Conservation (phyloP, 1,139 yeast genomes). For the Zygoascus sp. region DNA sequence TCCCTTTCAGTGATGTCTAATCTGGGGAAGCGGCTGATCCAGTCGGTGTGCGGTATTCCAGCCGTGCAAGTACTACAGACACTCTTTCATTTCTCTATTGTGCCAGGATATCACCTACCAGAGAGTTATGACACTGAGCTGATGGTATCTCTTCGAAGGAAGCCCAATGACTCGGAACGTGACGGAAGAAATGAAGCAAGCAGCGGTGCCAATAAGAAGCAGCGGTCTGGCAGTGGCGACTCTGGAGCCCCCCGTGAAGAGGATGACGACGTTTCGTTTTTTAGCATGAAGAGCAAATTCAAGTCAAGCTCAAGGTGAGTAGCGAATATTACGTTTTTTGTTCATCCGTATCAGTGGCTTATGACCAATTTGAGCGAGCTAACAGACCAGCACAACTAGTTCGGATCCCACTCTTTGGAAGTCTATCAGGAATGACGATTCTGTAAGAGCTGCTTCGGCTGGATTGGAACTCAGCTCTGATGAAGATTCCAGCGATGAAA, state of each 20-base stretch:
- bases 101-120: background rate
- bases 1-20: too few species aligned
- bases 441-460: slow-evolving; percentile 1
- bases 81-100: too few species aligned
- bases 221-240: background rate
- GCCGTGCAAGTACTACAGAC: too few species aligned
- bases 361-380: background rate
- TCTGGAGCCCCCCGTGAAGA: background rate
- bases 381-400: background rate
- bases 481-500: slow-evolving; percentile 1
- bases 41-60: too few species aligned
- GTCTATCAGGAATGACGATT: background rate
- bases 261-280: slow-evolving; percentile 6
- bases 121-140: background rate
- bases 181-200: background rate
- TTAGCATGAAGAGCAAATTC: slow-evolving; percentile 6
- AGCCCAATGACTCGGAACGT: background rate
- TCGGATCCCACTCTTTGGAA: slow-evolving; percentile 1
- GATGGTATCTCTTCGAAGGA: slow-evolving; percentile 7
- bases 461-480: background rate
- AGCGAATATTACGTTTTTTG: background rate
- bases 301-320: background rate
- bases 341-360: too few species aligned
- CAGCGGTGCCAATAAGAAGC: background rate
- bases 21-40: too few species aligned